Evolutionary conservation across 2,329 filamentous ascomycete genomes (phyloP), one percentile per base, ranked within the genome.

Genomic region (Pestalotiopsis sp.): DNA sequence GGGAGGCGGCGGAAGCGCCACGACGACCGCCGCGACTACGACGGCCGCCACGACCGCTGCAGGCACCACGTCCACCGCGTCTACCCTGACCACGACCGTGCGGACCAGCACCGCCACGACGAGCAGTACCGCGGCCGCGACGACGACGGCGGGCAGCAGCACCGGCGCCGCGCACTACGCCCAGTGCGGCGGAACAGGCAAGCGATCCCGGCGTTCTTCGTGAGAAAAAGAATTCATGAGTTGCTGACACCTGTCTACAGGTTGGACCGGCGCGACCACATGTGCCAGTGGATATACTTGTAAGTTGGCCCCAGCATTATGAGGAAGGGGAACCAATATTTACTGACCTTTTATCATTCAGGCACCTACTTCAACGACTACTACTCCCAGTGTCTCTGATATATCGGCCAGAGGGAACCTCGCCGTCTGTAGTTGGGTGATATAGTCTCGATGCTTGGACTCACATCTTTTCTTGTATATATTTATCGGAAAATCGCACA

Each of bases 331-430:
- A n/a, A n/a, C n/a, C n/a, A n/a, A n/a, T n/a, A n/a, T n/a, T n/a
- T n/a, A n/a, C n/a, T n/a, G n/a, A n/a, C n/a, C n/a, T n/a, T n/a
- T n/a, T n/a, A n/a, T n/a, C n/a, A n/a, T n/a, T n/a, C n/a, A n/a
- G 59, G 59, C 57, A 66, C 65, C 5, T 60, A 61, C n/a, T 23
- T 60, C 11, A 66, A 66, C 38, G 65, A 66, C 65, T 66, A 66
- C 56, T 66, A 66, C 65, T 66, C 52, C n/a, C 65, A 66, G 27
- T 66, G 65, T 23, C 65, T 66, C 36, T 66, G 45, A 60, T 31
- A 60, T n/a, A 2, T 13, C 4, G 45, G 38, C 31, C 14, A 49
- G 5, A 7, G 6, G 14, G 45, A 49, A n/a, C 7, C 14, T 49
- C 14, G 17, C 14, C 45, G 45, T 31, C 31, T 31, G 31, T 9